Evolutionary conservation across 164 flowering plant genomes (phyloP).

Genomic region (Nymphaea colorata): DNA sequence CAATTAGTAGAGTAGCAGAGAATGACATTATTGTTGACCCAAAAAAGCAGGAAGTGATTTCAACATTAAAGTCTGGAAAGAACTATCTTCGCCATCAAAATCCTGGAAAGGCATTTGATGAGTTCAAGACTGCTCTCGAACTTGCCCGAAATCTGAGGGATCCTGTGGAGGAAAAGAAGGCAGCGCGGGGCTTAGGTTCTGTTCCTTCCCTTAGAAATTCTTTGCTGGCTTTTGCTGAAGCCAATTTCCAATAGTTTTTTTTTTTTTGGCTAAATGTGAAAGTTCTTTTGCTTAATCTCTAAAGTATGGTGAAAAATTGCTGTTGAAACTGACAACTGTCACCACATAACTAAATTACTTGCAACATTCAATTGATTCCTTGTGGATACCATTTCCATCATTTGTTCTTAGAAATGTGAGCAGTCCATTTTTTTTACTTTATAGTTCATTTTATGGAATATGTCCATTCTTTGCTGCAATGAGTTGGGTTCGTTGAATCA

Average conservation of each 20-base stretch:
- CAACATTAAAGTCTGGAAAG: conserved; percentile 68
- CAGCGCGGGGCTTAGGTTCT: conserved; percentile 93
- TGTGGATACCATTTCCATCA: no score
- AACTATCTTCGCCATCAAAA: conserved; percentile 69
- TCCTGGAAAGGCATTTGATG: conserved; percentile 58
- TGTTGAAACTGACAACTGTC: no score
- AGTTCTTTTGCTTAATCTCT: no score
- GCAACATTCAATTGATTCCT: no score
- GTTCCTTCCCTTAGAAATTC: conserved; percentile 3
- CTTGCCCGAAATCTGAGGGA: conserved; percentile 69
- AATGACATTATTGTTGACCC: conserved; percentile 71
- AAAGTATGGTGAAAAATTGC: no score
- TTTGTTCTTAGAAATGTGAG: no score
- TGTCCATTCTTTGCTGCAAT: no score
- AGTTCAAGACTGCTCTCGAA: conserved; percentile 73
- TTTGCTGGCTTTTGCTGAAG: not conserved
- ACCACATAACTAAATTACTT: no score
- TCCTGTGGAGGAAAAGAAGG: conserved; percentile 83
- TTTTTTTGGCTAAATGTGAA: not conserved
- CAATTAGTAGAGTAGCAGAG: conserved; percentile 57
- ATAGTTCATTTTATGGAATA: no score
- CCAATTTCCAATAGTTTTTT: not conserved
- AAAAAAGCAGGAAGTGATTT: conserved; percentile 56
- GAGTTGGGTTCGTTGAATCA: no score
- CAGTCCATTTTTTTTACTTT: no score